These are phyloP conservation scores for Trichomonas gallinae DNA, from an alignment of 208 protist species.

Conservation along the genomic window DNA sequence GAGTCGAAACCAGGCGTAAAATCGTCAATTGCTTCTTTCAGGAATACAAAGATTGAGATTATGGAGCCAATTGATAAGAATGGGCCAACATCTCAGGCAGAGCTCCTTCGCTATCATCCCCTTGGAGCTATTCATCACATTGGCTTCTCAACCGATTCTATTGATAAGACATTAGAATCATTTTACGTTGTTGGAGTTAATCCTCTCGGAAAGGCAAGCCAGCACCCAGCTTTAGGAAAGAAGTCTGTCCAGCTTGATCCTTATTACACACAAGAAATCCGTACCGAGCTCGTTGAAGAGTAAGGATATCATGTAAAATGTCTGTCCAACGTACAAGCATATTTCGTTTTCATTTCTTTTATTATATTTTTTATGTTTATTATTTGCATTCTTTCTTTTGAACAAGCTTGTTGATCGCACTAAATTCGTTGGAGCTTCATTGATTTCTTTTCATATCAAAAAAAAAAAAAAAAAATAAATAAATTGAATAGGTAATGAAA, in stretches of 20 bases:
- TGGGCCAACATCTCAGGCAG: background rate
- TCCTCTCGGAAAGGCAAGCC: background rate
- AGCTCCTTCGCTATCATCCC: background rate
- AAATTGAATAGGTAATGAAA: too few species aligned
- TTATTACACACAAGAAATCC: background rate
- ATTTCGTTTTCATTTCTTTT: too few species aligned
- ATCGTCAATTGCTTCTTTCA: background rate
- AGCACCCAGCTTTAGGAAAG: background rate
- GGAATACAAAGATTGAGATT: background rate
- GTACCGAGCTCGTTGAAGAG: background rate
- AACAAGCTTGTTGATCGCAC: too few species aligned
- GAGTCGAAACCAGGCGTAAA: background rate
- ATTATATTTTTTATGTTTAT: too few species aligned
- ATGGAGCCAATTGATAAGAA: background rate
- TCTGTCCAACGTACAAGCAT: too few species aligned
- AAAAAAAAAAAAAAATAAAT: too few species aligned
- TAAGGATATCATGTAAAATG: background rate
- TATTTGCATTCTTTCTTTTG: too few species aligned
- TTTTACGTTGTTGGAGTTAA: background rate
- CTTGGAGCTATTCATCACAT: background rate
- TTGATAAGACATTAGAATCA: background rate
- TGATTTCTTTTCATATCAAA: too few species aligned
- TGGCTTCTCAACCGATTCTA: background rate
- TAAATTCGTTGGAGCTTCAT: too few species aligned
- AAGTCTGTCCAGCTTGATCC: background rate